Conservation (phyloP, 2,329 filamentous ascomycete genomes). For the Penicillium griseofulvum region DNA sequence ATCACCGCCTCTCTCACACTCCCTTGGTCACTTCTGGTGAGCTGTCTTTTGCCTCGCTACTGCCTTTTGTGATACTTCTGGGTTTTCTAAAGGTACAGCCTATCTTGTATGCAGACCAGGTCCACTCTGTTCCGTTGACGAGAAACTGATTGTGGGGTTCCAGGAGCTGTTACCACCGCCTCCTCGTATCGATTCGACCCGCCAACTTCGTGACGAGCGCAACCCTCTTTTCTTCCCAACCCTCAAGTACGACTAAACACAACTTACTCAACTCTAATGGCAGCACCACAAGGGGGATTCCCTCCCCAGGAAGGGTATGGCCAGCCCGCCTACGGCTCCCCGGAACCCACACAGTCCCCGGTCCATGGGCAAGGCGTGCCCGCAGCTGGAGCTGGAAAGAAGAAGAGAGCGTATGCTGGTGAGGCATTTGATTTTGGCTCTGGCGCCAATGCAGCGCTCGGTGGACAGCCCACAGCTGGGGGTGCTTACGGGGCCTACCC, state of each 20-base stretch:
- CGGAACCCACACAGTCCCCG: slow-evolving; percentile 37
- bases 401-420: slow-evolving; percentile 92
- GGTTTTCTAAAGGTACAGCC: neutral
- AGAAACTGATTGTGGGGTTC: slow-evolving; percentile 25
- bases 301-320: slow-evolving; percentile 52
- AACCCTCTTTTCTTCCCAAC: slow-evolving; percentile 2
- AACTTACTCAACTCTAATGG: slow-evolving; percentile 40
- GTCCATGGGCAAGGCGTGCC: slow-evolving; percentile 32
- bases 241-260: slow-evolving; percentile 1
- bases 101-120: neutral
- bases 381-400: slow-evolving; percentile 48
- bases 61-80: slow-evolving; percentile 1
- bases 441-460: slow-evolving; percentile 73
- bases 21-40: slow-evolving; percentile 9
- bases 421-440: slow-evolving; percentile 90
- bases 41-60: slow-evolving; percentile 2
- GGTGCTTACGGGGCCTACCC: slow-evolving; percentile 64
- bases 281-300: slow-evolving; percentile 53
- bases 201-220: slow-evolving; percentile 11
- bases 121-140: slow-evolving; percentile 4
- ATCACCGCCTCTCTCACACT: slow-evolving; percentile 26
- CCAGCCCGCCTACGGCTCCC: slow-evolving; percentile 42
- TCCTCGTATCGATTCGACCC: slow-evolving; percentile 16
- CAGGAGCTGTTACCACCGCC: slow-evolving; percentile 25
- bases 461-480: slow-evolving; percentile 51